Evolutionary conservation across 345 rosid genomes (phyloP).

Genomic region (Hypericum perforatum): DNA sequence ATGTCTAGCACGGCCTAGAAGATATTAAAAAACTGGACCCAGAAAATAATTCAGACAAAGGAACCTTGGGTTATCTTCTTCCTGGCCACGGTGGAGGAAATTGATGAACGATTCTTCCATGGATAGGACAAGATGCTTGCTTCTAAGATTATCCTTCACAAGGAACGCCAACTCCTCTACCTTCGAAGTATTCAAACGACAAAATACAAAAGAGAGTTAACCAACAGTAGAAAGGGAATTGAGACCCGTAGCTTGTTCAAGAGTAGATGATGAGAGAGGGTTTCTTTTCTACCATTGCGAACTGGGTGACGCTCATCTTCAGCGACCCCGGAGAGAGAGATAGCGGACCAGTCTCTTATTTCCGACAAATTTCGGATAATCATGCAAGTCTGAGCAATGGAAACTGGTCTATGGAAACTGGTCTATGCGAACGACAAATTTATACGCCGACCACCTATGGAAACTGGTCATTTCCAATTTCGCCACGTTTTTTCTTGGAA

Average conservation of each 20-base stretch:
- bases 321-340: background rate
- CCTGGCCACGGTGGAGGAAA: constrained; percentile 40
- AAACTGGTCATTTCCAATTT: too few species aligned
- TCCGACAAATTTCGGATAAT: too few species aligned
- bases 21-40: too few species aligned
- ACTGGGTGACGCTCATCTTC: constrained; percentile 34
- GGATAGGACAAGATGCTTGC: constrained; percentile 54
- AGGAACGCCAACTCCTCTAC: constrained; percentile 62
- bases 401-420: too few species aligned
- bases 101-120: constrained; percentile 49
- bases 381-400: too few species aligned
- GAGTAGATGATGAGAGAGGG: background rate
- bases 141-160: constrained; percentile 51
- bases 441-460: too few species aligned
- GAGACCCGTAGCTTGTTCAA: too few species aligned
- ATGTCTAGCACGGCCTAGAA: too few species aligned
- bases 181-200: constrained; percentile 12
- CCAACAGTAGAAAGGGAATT: too few species aligned
- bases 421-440: too few species aligned
- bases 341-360: background rate
- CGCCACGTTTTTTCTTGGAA: too few species aligned
- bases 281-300: constrained; percentile 27
- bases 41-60: too few species aligned
- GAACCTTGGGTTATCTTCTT: background rate
- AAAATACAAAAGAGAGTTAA: background rate